Base-by-base conservation (phyloP, 2,329 filamentous ascomycete genomes). In the Trichophyton equinum region DNA sequence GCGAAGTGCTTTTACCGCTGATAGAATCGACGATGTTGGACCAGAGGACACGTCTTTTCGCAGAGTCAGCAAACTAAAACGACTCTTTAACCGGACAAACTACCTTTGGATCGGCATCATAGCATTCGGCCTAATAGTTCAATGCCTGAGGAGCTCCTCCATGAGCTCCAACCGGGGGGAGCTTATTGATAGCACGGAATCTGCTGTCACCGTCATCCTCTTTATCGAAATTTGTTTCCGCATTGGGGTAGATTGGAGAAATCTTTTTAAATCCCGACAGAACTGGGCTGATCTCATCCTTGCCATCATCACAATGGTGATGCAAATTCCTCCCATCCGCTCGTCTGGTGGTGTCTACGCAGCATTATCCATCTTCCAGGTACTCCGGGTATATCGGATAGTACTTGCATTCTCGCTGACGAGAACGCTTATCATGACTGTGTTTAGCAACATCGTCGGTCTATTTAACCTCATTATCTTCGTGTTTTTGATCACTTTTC, bases 391-490 rank as follows among this genome's bases (percentile, higher is more conserved):
- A 22, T 99, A 99, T 74, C 87, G 95, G 27, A 84, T 99, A 47
- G 92, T 99, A 59, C 75, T 97, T 68, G 91, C 90, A 15, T 84
- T 99, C 47, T 86, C 91, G 4, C 84, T 96, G 67, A 99, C 91
- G 0, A 82, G 89, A 64, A 87, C 91, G 64, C 82, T 99, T 59
- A 94, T 99, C 70, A 79, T 80, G 65, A 81, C 95, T 38, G 94
- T 99, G 2, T 81, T 99, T 63, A 88, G 94, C 63, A 97, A 97
- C 71, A 87, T 91, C 3, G 84, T 86, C 51, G 95, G 95, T 88
- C 86, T 99, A 64, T 82, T 88, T 44, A 99, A 99, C 70, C 78
- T 99, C 63, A 95, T 99, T 76, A 78, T 97, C 18, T 99, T 99
- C 71, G 91, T 99, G 68, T 96, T 97, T 70, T 79, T 99, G 58